These are phyloP conservation scores for Massarina eburnea DNA, from an alignment of 2,329 filamentous ascomycete genomes.

Conservation along the genomic window DNA sequence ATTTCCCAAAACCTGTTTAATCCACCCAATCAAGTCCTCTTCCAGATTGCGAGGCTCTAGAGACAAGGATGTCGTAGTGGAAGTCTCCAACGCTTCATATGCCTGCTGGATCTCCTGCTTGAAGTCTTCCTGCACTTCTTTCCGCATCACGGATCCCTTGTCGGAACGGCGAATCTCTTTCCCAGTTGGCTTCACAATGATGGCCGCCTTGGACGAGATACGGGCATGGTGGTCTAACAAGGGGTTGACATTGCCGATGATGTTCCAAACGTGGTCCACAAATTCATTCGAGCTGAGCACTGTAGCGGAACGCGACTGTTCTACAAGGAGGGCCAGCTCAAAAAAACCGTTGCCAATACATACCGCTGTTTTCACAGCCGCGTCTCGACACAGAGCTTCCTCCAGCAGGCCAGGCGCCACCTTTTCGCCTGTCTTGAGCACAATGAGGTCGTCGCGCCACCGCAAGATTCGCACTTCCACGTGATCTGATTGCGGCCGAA, in stretches of 20 bases:
- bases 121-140: neutral
- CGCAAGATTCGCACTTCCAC: conserved; percentile 28
- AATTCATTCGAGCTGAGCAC: neutral
- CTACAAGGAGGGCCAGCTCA: neutral
- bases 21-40: neutral
- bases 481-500: conserved; percentile 1
- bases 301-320: neutral
- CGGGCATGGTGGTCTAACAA: neutral
- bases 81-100: neutral
- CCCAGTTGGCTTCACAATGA: neutral
- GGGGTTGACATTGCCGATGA: neutral
- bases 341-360: neutral
- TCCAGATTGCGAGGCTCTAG: neutral
- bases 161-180: neutral
- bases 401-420: conserved; percentile 8
- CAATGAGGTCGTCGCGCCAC: conserved; percentile 30
- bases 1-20: neutral
- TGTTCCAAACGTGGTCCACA: neutral
- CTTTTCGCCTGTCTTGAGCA: conserved; percentile 25
- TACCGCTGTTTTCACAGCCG: neutral
- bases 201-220: neutral
- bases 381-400: conserved; percentile 5
- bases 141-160: neutral
- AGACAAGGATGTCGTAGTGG: neutral
- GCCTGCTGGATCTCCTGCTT: neutral